A percentile compares a stretch with the other conserved stretches of the same genome.
Conservation (phyloP, 495 filamentous ascomycete species). For the Alectoria sarmentosa region DNA sequence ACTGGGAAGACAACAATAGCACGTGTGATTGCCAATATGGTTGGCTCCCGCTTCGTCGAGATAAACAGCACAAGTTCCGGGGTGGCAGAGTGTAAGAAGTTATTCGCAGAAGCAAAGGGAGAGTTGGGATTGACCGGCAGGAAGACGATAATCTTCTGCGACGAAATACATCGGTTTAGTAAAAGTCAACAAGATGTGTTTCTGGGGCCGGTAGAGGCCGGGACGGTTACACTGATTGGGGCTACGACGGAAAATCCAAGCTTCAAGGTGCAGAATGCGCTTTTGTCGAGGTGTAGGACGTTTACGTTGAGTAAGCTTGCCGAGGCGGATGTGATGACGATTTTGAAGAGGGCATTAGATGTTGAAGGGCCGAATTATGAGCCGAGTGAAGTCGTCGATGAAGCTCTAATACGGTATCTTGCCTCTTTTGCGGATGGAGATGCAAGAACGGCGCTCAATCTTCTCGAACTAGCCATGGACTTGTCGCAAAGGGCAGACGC, state of each 20-base stretch:
- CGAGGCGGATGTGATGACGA: slow-evolving; percentile 59
- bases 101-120: slow-evolving; percentile 77
- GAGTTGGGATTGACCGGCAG: slow-evolving; percentile 77
- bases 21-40: slow-evolving; percentile 77
- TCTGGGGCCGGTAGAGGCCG: slow-evolving; percentile 84
- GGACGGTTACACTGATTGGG: slow-evolving; percentile 84
- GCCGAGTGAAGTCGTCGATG: slow-evolving; percentile 59
- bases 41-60: slow-evolving; percentile 82
- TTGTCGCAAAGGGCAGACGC: slow-evolving; percentile 46
- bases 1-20: slow-evolving; percentile 98
- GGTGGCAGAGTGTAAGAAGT: slow-evolving; percentile 92
- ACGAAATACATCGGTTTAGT: slow-evolving; percentile 92
- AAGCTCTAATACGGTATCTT: slow-evolving; percentile 71
- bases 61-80: slow-evolving; percentile 90
- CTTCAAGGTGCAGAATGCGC: slow-evolving; percentile 85
- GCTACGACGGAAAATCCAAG: slow-evolving; percentile 96
- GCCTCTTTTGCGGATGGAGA: slow-evolving; percentile 85
- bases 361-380: slow-evolving; percentile 50
- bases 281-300: slow-evolving; percentile 82
- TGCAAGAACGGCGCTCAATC: slow-evolving; percentile 84
- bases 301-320: slow-evolving; percentile 76
- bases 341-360: slow-evolving; percentile 65
- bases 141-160: slow-evolving; percentile 95
- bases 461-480: slow-evolving; percentile 78
- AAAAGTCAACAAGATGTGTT: slow-evolving; percentile 96